Evolutionary conservation across 2,329 filamentous ascomycete species (phyloP).

Genomic region (Massarina eburnea): DNA sequence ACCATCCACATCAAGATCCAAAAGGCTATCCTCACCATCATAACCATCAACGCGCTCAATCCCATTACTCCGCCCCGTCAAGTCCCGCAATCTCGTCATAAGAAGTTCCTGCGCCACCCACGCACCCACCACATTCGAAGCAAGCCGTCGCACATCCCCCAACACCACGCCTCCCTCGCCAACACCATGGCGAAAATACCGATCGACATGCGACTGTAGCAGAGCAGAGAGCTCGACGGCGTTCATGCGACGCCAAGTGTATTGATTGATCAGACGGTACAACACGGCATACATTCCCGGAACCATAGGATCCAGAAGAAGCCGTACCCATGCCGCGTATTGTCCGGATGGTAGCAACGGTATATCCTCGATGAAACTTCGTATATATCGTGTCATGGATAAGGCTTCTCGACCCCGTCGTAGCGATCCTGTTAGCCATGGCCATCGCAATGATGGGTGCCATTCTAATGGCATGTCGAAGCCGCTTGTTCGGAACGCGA

Average conservation of each 20-base stretch:
- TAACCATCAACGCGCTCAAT: background rate
- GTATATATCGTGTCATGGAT: background rate
- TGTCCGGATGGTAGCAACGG: background rate
- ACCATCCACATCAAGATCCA: no score
- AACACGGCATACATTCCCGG: constrained; percentile 4
- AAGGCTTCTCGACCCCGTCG: background rate
- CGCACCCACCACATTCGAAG: background rate
- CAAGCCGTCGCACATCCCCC: background rate
- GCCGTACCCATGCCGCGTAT: background rate
- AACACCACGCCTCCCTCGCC: background rate
- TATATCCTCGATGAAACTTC: background rate
- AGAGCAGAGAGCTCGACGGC: background rate
- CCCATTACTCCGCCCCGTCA: background rate
- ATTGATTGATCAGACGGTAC: background rate
- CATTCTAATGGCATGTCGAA: background rate
- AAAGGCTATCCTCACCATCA: no score
- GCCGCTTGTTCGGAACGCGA: background rate
- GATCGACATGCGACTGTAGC: background rate
- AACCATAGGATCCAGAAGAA: background rate
- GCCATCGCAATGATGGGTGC: background rate
- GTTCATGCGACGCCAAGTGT: background rate
- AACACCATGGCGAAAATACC: background rate
- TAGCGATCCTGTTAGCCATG: background rate
- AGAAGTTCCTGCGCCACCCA: constrained; percentile 5
- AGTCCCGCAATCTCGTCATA: background rate